A percentile compares a stretch with the other conserved stretches of the same genome.
Evolutionary conservation across 345 rosid species (phyloP).

Genomic region (Conringia planisiliqua): DNA sequence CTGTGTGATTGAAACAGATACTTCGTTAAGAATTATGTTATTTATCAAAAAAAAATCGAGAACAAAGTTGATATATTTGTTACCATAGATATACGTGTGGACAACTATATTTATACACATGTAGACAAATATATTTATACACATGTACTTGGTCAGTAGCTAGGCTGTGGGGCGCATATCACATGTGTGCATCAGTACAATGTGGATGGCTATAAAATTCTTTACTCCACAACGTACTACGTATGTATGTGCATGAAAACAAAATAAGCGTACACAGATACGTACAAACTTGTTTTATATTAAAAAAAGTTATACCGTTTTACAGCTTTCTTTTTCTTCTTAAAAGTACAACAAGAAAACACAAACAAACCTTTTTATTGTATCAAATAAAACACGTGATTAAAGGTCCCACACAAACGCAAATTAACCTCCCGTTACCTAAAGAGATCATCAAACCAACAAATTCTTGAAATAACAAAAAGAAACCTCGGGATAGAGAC

Average conservation of each 20-base stretch:
- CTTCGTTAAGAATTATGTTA: not conserved
- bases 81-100: not conserved
- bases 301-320: not conserved
- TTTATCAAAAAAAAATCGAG: not conserved
- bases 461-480: not conserved
- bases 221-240: not conserved
- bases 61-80: not conserved
- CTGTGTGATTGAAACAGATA: not conserved
- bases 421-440: not conserved
- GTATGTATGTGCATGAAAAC: not conserved
- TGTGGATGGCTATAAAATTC: not conserved
- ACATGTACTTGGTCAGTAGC: constrained; percentile 17
- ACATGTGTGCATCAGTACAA: constrained; percentile 7
- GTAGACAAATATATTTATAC: not conserved
- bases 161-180: not conserved
- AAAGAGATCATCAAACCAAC: constrained; percentile 1
- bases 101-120: constrained; percentile 10
- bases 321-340: not conserved
- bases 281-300: constrained; percentile 12
- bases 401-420: constrained; percentile 9
- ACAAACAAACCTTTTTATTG: constrained; percentile 23
- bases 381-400: constrained; percentile 5
- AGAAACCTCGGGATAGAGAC: not conserved
- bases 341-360: constrained; percentile 9
- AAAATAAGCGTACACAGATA: not conserved